Evolutionary conservation across 1,284 basidiomycete species (phyloP), one percentile per base, ranked within the genome.

Genomic region (Testicularia cyperi): DNA sequence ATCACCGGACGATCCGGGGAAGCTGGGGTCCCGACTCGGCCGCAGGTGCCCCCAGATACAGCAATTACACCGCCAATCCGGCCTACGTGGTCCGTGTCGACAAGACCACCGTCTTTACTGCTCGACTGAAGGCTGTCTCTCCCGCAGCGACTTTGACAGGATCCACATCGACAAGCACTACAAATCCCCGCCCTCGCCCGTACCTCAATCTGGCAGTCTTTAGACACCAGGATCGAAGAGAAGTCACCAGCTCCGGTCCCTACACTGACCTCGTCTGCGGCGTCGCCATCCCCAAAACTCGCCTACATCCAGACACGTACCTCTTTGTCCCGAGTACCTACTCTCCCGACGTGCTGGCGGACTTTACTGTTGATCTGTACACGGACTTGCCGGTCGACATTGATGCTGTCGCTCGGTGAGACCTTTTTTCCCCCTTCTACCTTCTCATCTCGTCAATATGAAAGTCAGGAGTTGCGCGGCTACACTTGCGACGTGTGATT

Each of bases 11-110:
- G 0, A 62, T 88, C 4, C 81, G 79, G 16, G 88, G 86, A 20
- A 12, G 14, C 8, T 30, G 47, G 47, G 10, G 86, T 86, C 0
- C 82, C 82, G 39, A 84, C 83, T 44, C 80, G 82, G 9, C 78
- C 75, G 13, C 9, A 6, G 33, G 33, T 20, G 20, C 33, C 16
- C 33, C 33, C 16, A 21, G 19, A 13, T 20, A 35, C 19, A 6
- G 8, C 16, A 9, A 6, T 20, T 90, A 89, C 73, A 72, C 79
- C 5, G 72, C 71, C 26, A 92, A 92, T 70, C 88, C 90, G 0
- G 79, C 80, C 3, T 87, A 84, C 67, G 83, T 85, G 47, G 67
- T 92, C 18, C 18, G 6, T 0, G 18, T 64, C 18, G 38, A 43
- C 30, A 7, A 31, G 9, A 6, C 16, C 13, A 27, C 36, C 23